A percentile compares a stretch with the other conserved stretches of the same genome.
phyloP scores from a whole-genome alignment of 1,139 yeast genomes.

The Candida tetrigidarum region DNA sequence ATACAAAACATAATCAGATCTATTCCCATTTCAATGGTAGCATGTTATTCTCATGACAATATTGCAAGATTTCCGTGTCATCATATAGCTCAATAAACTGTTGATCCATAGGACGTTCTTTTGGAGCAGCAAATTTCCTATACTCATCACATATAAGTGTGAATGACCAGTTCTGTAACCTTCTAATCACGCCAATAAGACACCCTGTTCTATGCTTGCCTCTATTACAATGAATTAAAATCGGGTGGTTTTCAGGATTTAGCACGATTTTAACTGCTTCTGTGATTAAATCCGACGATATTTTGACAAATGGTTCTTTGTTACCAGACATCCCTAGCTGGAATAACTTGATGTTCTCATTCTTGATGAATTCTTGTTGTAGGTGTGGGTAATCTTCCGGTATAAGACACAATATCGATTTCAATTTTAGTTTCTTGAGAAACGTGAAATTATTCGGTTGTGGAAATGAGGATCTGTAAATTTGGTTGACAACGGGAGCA shows the following conservation, averaged over 20 bases:
- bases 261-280: constrained; percentile 81
- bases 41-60: constrained; percentile 57
- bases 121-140: constrained; percentile 91
- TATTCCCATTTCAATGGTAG: constrained; percentile 70
- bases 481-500: constrained; percentile 76
- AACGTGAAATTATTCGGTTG: constrained; percentile 79
- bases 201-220: constrained; percentile 99
- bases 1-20: no score
- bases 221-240: constrained; percentile 90
- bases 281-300: constrained; percentile 76
- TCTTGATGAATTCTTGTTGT: constrained; percentile 63
- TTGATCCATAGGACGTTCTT: constrained; percentile 93
- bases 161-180: constrained; percentile 89
- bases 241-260: constrained; percentile 86
- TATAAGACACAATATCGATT: constrained; percentile 79
- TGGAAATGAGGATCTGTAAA: constrained; percentile 91
- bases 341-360: constrained; percentile 67
- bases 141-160: constrained; percentile 96
- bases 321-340: constrained; percentile 96
- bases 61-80: constrained; percentile 57
- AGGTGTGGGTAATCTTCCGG: constrained; percentile 91
- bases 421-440: constrained; percentile 61
- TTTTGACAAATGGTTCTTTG: constrained; percentile 91
- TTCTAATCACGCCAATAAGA: constrained; percentile 86
- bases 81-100: constrained; percentile 91